These are phyloP conservation scores for Debaryomyces fabryi DNA, from an alignment of 1,139 yeast genomes.

Conservation along the genomic window DNA sequence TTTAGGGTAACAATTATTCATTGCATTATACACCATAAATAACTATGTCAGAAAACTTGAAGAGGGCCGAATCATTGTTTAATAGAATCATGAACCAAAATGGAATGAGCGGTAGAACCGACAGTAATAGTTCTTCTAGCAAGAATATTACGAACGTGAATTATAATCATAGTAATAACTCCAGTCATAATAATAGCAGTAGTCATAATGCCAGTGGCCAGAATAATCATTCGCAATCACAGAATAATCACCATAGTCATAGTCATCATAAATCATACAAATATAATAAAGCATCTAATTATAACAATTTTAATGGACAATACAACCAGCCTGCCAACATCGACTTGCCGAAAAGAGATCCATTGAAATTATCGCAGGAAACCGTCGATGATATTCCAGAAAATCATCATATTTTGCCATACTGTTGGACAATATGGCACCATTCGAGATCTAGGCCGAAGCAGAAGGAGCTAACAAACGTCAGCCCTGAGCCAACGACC, in stretches of 20 bases:
- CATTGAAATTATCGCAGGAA: constrained; percentile 35
- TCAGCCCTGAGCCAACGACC: constrained; percentile 7
- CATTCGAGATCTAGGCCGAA: constrained; percentile 39
- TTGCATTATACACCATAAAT: constrained; percentile 3
- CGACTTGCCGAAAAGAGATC: constrained; percentile 40
- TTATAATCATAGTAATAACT: background rate
- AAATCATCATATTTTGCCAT: constrained; percentile 45
- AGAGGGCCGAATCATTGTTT: constrained; percentile 53
- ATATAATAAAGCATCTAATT: constrained; percentile 9
- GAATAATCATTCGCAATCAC: constrained; percentile 10
- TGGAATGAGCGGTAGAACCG: constrained; percentile 11
- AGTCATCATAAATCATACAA: constrained; percentile 14
- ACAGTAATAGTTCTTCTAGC: background rate
- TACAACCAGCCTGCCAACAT: constrained; percentile 19
- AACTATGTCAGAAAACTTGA: constrained; percentile 50
- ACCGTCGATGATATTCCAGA: constrained; percentile 32
- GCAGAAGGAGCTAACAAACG: constrained; percentile 9
- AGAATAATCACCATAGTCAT: constrained; percentile 10
- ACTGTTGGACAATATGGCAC: constrained; percentile 55
- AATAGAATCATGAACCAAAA: constrained; percentile 52
- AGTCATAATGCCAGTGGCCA: constrained; percentile 3
- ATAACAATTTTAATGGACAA: constrained; percentile 12
- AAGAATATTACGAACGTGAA: background rate
- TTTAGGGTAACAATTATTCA: background rate
- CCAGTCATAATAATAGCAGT: constrained; percentile 5